These are phyloP conservation scores for Tetraselmis striata DNA, from an alignment of 139 green algal genomes.

Conservation along the genomic window DNA sequence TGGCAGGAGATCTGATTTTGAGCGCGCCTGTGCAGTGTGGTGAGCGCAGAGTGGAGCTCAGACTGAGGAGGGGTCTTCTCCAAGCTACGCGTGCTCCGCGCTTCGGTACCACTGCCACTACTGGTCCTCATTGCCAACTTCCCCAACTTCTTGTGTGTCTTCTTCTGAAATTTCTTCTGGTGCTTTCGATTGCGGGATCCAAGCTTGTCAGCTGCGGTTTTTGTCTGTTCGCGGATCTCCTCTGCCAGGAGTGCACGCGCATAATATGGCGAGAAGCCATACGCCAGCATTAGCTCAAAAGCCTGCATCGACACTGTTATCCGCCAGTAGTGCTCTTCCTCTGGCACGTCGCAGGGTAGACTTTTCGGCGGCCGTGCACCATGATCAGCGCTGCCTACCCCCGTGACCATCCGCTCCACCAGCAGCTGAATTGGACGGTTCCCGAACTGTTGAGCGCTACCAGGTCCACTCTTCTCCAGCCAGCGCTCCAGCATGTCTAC, in stretches of 20 bases:
- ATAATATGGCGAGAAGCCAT: neutral
- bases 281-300: neutral
- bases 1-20: neutral
- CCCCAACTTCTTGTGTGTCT: neutral
- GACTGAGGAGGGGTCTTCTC: too few species aligned
- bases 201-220: too few species aligned
- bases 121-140: neutral
- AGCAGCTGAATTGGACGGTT: neutral
- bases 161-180: neutral
- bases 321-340: neutral
- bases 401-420: neutral
- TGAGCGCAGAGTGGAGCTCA: neutral
- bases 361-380: neutral
- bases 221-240: neutral
- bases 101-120: neutral
- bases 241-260: neutral
- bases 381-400: neutral
- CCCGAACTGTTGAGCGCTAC: neutral
- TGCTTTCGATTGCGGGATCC: neutral
- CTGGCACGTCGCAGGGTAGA: neutral
- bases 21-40: neutral
- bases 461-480: neutral
- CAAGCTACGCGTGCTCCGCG: neutral
- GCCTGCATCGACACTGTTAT: neutral
- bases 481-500: neutral